A percentile compares a stretch with the other conserved stretches of the same genome.
Conservation (phyloP, 768 basidiomycete species). For the Thelephora ganbajun region DNA sequence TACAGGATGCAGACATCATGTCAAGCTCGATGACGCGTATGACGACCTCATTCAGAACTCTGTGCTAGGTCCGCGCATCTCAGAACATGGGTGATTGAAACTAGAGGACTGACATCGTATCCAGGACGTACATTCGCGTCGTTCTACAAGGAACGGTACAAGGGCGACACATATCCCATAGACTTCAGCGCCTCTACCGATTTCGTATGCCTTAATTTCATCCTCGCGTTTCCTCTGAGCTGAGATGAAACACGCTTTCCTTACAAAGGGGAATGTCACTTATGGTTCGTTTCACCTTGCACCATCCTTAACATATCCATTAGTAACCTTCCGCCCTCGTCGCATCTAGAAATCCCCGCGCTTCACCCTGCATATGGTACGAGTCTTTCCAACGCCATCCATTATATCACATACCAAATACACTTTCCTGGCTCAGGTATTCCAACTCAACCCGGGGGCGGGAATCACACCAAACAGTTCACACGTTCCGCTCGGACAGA, state of each 20-base stretch:
- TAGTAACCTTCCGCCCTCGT: neutral
- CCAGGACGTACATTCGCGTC: slow-evolving; percentile 40
- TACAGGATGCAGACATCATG: slow-evolving; percentile 20
- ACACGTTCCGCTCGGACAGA: slow-evolving; percentile 41
- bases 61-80: slow-evolving; percentile 13
- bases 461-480: slow-evolving; percentile 67
- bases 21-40: slow-evolving; percentile 12
- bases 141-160: slow-evolving; percentile 28
- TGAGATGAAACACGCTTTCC: slow-evolving; percentile 2
- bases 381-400: neutral
- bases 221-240: slow-evolving; percentile 1
- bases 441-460: slow-evolving; percentile 51
- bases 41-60: slow-evolving; percentile 22
- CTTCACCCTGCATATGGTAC: slow-evolving; percentile 66
- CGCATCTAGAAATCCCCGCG: slow-evolving; percentile 36
- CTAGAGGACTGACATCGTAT: neutral
- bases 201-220: slow-evolving; percentile 39
- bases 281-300: slow-evolving; percentile 30
- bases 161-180: slow-evolving; percentile 25
- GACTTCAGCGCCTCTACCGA: slow-evolving; percentile 66
- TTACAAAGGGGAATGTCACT: slow-evolving; percentile 55
- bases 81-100: neutral
- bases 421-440: slow-evolving; percentile 33
- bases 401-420: neutral
- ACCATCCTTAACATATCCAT: neutral